Conservation (phyloP, 768 basidiomycete genomes). For the Paxillus rubicundulus region DNA sequence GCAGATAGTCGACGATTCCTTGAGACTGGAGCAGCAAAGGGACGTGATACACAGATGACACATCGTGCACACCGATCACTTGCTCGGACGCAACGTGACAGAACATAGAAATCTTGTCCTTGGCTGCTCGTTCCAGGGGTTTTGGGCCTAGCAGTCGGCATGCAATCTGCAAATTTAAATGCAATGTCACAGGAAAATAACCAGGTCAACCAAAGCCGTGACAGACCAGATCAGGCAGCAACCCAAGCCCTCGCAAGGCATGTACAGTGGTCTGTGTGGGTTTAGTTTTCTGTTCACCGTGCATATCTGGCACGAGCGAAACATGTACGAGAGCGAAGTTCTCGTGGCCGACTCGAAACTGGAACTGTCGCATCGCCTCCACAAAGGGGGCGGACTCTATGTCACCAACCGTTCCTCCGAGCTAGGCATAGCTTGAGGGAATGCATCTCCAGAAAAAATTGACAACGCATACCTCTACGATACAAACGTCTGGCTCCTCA, state of each 20-base stretch:
- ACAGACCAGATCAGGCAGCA: conserved; percentile 88
- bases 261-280: conserved; percentile 97
- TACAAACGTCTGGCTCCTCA: conserved; percentile 93
- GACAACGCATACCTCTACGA: conserved; percentile 75
- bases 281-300: conserved; percentile 99
- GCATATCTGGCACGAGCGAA: conserved; percentile 96
- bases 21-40: conserved; percentile 89
- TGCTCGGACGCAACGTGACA: conserved; percentile 90
- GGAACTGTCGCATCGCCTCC: conserved; percentile 99
- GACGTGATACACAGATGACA: conserved; percentile 96
- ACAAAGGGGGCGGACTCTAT: conserved; percentile 98
- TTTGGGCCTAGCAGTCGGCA: conserved; percentile 82
- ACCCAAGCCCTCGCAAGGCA: conserved; percentile 86
- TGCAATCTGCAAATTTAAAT: conserved; percentile 63
- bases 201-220: background rate
- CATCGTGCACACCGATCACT: conserved; percentile 94
- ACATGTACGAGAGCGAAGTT: conserved; percentile 98
- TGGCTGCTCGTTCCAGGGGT: conserved; percentile 80
- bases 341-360: conserved; percentile 94
- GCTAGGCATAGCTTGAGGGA: conserved; percentile 42
- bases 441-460: background rate
- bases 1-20: conserved; percentile 84
- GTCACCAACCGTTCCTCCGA: conserved; percentile 97
- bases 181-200: background rate
- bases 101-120: conserved; percentile 98